Conservation (phyloP, 2,329 filamentous ascomycete species). For the Penicillium hordei region DNA sequence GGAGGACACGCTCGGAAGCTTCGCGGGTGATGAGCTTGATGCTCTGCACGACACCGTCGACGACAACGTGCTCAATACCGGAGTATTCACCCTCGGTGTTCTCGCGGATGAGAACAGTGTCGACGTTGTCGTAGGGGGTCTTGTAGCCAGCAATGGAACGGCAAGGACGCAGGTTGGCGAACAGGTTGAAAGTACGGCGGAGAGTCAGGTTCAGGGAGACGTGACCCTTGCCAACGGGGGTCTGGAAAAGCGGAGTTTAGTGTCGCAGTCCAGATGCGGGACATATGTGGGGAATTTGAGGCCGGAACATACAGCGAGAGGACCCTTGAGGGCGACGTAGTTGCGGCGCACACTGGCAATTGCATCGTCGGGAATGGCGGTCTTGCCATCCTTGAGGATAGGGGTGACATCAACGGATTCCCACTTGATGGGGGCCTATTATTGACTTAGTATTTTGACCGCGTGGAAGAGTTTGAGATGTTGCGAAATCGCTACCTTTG, state of each 20-base stretch:
- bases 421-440: constrained; percentile 87
- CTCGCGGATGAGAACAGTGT: constrained; percentile 97
- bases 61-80: constrained; percentile 96
- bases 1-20: constrained; percentile 90
- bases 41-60: constrained; percentile 96
- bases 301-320: constrained; percentile 72
- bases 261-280: constrained; percentile 6
- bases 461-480: background rate
- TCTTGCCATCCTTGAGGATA: constrained; percentile 90
- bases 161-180: constrained; percentile 98
- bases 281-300: background rate
- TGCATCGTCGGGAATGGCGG: constrained; percentile 85
- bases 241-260: constrained; percentile 54
- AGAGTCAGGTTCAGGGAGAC: constrained; percentile 98
- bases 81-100: constrained; percentile 99
- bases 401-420: constrained; percentile 96
- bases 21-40: constrained; percentile 99
- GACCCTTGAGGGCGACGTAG: constrained; percentile 97
- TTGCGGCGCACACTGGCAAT: constrained; percentile 93
- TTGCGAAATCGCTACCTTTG: constrained; percentile 62
- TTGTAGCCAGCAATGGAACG: constrained; percentile 96
- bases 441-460: constrained; percentile 33
- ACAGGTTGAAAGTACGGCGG: constrained; percentile 98
- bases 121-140: constrained; percentile 95
- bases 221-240: constrained; percentile 96